Base-by-base conservation (phyloP, 2,329 filamentous ascomycete species). In the Pseudogymnoascus sp. region DNA sequence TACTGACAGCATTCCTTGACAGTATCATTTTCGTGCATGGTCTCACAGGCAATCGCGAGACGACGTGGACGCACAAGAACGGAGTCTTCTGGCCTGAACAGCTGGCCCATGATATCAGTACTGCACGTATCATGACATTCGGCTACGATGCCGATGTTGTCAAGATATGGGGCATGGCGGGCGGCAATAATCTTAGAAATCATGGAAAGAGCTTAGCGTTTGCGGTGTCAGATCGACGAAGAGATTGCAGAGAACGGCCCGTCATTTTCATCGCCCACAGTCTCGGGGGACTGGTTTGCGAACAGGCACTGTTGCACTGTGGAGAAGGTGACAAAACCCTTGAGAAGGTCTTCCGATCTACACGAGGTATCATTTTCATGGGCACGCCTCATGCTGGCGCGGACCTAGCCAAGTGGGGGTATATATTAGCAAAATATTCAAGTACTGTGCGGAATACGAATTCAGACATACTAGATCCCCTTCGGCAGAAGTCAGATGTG, bases 1-100 rank as follows among this genome's bases (percentile, higher is more conserved):
- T 31, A 6, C 36, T 64, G 21, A 42, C 19, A 17, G 13, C 23
- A 17, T 15, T 40, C 42, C 4, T 8, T 63, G 4, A 63, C 62
- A 69, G 65, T 60, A 72, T 78, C 17, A 74, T 75, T 64, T 78
- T 79, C 63, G 67, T 79, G 17, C 78, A 79, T 61, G 77, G 77
- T 8, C 68, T 79, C 19, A 75, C 72, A 1, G 78, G 78, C 1
- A 69, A 77, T 64, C 73, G 76, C 4, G 71, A 74, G 2, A 71
- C 61, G 5, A 78, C 76, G 2, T 79, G 77, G 78, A 77, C 73
- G 4, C 67, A 66, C 40, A 13, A 26, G 11, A 67, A 63, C 17
- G 47, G 57, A 19, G 19, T 57, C 28, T 67, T 67, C 42, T 68
- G 64, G 66, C 65, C 64, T 15, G 7, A 60, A 1, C 23, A 17